Evolutionary conservation across 495 filamentous ascomycete genomes (phyloP), one percentile per base, ranked within the genome.

Genomic region (Penicillium dipodomyicola): DNA sequence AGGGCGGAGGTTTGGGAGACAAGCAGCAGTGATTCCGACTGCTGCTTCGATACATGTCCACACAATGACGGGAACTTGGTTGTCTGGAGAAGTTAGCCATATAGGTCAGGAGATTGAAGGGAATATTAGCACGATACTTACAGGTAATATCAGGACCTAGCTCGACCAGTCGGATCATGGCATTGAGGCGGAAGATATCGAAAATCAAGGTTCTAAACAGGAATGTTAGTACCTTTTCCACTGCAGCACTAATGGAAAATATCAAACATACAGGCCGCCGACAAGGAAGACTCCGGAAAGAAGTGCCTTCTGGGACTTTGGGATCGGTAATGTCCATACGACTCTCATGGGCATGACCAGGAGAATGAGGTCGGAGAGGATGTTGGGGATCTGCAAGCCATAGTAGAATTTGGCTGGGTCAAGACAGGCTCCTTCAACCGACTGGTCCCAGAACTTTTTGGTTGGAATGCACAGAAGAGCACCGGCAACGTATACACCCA

Each of bases 281-380:
- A 81, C 46, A 15, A 69, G 50, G 52, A 81, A 81, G 3, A 81
- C 69, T 19, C 67, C 64, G 0, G 68, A 64, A 7, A 79, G 56
- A 17, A 73, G 67, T 23, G 70, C 27, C 45, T 74, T 81, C 49
- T 76, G 66, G 15, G 56, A 60, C 51, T 61, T 65, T 3, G 69
- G 52, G 40, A 79, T 68, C 3, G 75, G 72, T 11, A 79, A 60
- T 6, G 60, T 62, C 62, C 70, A 70, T 6, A 82, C 67, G 2
- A 75, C 71, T 1, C 75, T 73, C 12, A 84, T 62, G 0, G 83
- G 82, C 37, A 84, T 72, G 0, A 77, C 29, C 14, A 80, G 63
- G 23, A 80, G 67, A 15, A 67, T 63, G 4, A 70, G 49, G 52
- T 78, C 77, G 3, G 70, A 62, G 17, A 76, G 27, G 20, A 79